Base-by-base conservation (phyloP, 1,284 basidiomycete genomes). In the Coriolopsis trogii region DNA sequence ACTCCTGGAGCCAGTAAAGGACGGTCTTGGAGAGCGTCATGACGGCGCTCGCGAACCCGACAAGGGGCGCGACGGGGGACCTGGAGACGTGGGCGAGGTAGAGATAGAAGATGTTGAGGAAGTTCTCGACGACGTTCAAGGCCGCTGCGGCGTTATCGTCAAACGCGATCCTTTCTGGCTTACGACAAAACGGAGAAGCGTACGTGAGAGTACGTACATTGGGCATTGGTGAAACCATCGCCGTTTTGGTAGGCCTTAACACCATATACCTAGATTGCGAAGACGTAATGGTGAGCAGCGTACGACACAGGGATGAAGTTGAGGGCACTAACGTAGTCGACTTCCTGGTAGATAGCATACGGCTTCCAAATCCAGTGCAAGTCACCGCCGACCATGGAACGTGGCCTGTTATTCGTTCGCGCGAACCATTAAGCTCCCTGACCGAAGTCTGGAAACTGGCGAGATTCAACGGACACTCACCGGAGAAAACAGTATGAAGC, bases 361-460 rank as follows among this genome's bases (percentile, higher is more conserved):
- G 91, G 91, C 56, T 80, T 76, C 93, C 92, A 95, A 41, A 95
- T 81, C 91, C 90, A 94, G 60, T 91, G 85, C 33, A 93, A 74
- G 70, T 93, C 90, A 2, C 93, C 93, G 2, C 90, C 91, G n/a
- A 67, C 63, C 76, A 88, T 82, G 6, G 81, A 84, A 21, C 82
- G 75, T 4, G 84, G 86, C 41, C 83, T 81, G 49, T 26, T 10
- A 16, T 10, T 29, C 21, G 39, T 34, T 6, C 26, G 18, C 13
- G 31, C 8, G 23, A 25, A 29, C n/a, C n/a, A 16, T 16, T 40
- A 26, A 36, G 18, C 5, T 34, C n/a, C 20, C n/a, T 9, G n/a
- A 10, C 12, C 13, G 16, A 18, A 4, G 16, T 5, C 4, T 23
- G 29, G 41, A 42, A 13, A 12, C 9, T 29, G 12, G 24, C 4